Evolutionary conservation across 331 rosid genomes (phyloP).

Genomic region (Cydonia oblonga): DNA sequence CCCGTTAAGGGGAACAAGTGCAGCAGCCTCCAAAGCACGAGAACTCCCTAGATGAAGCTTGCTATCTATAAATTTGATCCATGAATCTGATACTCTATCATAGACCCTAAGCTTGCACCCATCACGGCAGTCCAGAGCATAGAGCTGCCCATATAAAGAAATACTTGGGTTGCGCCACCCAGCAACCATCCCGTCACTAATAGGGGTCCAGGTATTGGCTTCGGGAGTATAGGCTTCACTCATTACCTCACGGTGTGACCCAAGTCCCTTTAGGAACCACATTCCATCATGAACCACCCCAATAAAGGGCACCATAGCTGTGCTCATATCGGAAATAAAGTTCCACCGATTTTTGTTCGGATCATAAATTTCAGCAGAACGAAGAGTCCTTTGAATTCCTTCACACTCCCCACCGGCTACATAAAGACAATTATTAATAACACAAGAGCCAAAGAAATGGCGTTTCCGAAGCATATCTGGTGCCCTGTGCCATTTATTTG

Average conservation of each 20-base stretch:
- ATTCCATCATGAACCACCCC: constrained; percentile 86
- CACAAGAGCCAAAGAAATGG: constrained; percentile 88
- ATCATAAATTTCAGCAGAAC: constrained; percentile 92
- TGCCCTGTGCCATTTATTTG: constrained; percentile 96
- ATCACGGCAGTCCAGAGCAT: constrained; percentile 79
- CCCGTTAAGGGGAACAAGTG: constrained; percentile 87
- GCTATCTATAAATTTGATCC: constrained; percentile 92
- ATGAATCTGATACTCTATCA: constrained; percentile 65
- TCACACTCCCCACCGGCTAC: constrained; percentile 99
- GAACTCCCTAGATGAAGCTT: constrained; percentile 89
- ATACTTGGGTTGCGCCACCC: constrained; percentile 98
- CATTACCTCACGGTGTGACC: constrained; percentile 78
- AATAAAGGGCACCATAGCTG: constrained; percentile 92
- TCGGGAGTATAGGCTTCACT: constrained; percentile 89
- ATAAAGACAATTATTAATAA: constrained; percentile 87
- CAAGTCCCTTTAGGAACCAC: constrained; percentile 96
- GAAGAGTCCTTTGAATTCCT: constrained; percentile 91
- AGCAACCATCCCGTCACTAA: constrained; percentile 70
- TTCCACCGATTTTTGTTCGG: constrained; percentile 85
- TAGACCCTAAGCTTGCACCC: constrained; percentile 94
- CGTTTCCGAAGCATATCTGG: constrained; percentile 97
- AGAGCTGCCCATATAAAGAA: constrained; percentile 79
- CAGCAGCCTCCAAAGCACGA: constrained; percentile 84
- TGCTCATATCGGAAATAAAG: constrained; percentile 90
- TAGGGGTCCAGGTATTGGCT: constrained; percentile 70